Evolutionary conservation across 176 grass and related monocot species (phyloP), one percentile per base, ranked within the genome.

Genomic region (Oryza glumipatula): DNA sequence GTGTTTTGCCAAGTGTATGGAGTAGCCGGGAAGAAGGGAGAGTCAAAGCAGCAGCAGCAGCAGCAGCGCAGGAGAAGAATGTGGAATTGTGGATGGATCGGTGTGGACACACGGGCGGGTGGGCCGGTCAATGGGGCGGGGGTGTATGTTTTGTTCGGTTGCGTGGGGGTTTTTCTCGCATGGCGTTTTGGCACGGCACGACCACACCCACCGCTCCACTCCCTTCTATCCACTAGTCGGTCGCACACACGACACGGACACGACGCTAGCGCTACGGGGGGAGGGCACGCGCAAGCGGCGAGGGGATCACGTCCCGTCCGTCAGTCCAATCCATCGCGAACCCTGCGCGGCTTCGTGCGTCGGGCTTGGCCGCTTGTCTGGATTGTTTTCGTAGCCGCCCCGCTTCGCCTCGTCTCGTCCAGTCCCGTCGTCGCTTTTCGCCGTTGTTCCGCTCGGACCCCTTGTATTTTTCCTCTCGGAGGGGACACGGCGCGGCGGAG

Each of bases 11-110:
- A 51, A 30, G 26, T 52, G 8, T 21, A 21, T 23, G 30, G 2
- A 32, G 28, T 44, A 70, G 17, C 22, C 41, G 33, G 81, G 89
- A 81, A 77, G 71, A 66, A 77, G 49, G 65, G 74, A 13, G 73
- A 84, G 87, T 84, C 84, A 85, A 87, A 88, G 81, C 49, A 82
- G 70, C 64, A 61, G 56, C 49, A 82, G 70, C 64, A 61, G 56
- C 39, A 44, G 43, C 66, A 51, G 44, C 35, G 8, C 67, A 63
- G 24, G 17, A 44, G 83, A 61, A 36, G 77, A 44, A 80, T 67
- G 56, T 52, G 73, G 41, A 46, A 44, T 74, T 67, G 56, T 52
- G 73, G 41, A 46, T 63, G 35, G 15, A 11, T 12, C 13, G 4
- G 49, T 82, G 86, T 70, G 65, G 39, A 69, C 36, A 11, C 67